Conservation (phyloP, 164 flowering plant genomes). For the Magnolia officinalis region DNA sequence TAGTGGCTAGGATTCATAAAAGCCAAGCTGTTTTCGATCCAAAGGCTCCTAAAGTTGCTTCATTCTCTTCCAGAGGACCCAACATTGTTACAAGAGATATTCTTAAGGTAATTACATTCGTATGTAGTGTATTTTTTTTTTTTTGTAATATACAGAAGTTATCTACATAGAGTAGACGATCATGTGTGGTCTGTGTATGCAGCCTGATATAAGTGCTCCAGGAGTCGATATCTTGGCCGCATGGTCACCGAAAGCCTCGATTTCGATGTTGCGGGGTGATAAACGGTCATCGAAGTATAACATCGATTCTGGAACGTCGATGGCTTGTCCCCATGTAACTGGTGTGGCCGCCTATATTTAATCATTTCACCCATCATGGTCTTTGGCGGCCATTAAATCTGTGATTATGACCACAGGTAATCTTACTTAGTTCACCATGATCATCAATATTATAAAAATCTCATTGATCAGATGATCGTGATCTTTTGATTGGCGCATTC, state of each 20-base stretch:
- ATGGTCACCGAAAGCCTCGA: background rate
- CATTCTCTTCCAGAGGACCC: constrained; percentile 85
- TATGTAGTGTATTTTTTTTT: background rate
- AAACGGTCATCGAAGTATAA: background rate
- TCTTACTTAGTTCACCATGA: no score
- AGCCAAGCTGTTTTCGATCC: no score
- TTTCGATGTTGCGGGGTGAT: background rate
- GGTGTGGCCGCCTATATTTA: constrained; percentile 8
- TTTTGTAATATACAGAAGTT: no score
- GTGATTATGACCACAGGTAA: constrained; percentile 11
- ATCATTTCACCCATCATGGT: constrained; percentile 12
- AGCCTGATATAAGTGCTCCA: constrained; percentile 13
- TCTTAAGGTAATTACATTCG: constrained; percentile 48
- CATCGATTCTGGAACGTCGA: background rate
- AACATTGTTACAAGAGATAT: constrained; percentile 63
- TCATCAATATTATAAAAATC: no score
- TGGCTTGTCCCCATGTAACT: constrained; percentile 7
- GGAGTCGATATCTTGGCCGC: constrained; percentile 8
- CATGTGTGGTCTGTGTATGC: background rate
- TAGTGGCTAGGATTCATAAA: no score
- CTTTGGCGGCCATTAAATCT: constrained; percentile 6
- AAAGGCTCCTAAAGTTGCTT: constrained; percentile 56
- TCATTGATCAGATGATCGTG: no score
- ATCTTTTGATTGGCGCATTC: no score
- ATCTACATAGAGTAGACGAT: no score